Conservation (phyloP, 805 yeast species). For the Nakazawaea ambrosiae region DNA sequence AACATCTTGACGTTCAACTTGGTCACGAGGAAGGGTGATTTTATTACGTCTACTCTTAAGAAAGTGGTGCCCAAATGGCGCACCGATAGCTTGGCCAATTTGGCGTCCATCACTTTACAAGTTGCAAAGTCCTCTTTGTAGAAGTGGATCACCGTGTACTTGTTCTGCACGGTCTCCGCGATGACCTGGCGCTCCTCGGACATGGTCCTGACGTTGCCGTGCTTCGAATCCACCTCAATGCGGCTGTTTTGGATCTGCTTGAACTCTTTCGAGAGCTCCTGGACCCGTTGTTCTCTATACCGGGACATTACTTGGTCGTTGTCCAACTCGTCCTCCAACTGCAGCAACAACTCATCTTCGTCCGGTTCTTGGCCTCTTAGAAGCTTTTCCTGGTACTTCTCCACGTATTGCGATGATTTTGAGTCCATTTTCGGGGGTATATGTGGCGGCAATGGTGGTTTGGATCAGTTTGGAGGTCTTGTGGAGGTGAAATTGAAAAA, state of each 20-base stretch:
- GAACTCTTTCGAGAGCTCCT: conserved; percentile 43
- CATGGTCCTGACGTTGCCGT: conserved; percentile 38
- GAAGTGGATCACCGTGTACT: conserved; percentile 51
- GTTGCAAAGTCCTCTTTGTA: conserved; percentile 52
- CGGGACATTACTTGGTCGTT: conserved; percentile 34
- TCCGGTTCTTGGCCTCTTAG: conserved; percentile 23
- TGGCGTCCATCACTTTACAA: conserved; percentile 52
- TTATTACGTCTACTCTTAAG: conserved; percentile 47
- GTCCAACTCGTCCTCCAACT: conserved; percentile 46
- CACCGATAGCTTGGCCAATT: conserved; percentile 38
- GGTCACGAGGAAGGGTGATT: conserved; percentile 67
- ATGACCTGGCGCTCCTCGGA: conserved; percentile 52
- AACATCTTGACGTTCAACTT: conserved; percentile 58
- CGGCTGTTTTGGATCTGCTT: conserved; percentile 21
- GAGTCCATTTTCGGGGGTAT: conserved; percentile 21
- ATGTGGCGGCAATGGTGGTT: no score
- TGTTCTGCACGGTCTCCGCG: conserved; percentile 36
- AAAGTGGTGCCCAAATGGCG: conserved; percentile 52
- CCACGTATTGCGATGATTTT: conserved; percentile 28
- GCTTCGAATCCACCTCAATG: conserved; percentile 18
- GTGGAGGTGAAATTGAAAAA: no score
- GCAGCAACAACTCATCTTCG: conserved; percentile 36
- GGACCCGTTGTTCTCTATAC: conserved; percentile 59
- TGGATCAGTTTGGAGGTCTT: no score
- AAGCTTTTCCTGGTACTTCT: conserved; percentile 37